A percentile compares a stretch with the other conserved stretches of the same genome.
Conservation (phyloP, 2,329 filamentous ascomycete genomes). For the Botryotinia calthae region DNA sequence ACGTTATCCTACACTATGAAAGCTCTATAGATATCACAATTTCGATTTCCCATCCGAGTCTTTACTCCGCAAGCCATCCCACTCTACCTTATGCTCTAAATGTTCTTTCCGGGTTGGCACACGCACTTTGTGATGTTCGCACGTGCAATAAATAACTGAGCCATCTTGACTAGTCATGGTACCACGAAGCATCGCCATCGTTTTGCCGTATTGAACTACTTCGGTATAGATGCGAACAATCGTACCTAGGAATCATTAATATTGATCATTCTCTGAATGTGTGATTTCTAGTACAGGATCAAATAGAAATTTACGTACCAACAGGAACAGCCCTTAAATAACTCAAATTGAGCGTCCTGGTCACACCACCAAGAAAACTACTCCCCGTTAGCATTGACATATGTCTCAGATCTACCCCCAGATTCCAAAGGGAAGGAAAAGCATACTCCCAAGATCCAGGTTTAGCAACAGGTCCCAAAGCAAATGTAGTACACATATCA, state of each 20-base stretch:
- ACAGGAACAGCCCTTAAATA: constrained; percentile 50
- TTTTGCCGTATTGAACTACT: constrained; percentile 47
- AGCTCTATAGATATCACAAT: constrained; percentile 37
- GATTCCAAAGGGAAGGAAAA: not conserved
- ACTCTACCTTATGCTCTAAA: constrained; percentile 41
- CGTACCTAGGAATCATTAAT: constrained; percentile 35
- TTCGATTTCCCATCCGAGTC: constrained; percentile 22
- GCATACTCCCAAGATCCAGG: constrained; percentile 50
- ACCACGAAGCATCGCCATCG: constrained; percentile 52
- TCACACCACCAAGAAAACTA: constrained; percentile 50
- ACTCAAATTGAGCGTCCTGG: constrained; percentile 49
- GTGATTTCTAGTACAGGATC: not conserved
- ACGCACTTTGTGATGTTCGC: constrained; percentile 53
- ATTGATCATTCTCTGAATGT: not conserved
- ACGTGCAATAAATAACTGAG: constrained; percentile 48
- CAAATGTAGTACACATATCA: constrained; percentile 53
- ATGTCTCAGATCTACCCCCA: not conserved
- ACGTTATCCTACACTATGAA: too few relatives aligned
- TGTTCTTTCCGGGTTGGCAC: constrained; percentile 44
- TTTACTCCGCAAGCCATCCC: constrained; percentile 40
- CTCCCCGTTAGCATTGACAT: not conserved
- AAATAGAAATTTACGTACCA: constrained; percentile 33
- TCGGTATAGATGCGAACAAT: constrained; percentile 45
- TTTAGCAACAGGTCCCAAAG: constrained; percentile 47
- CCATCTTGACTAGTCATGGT: constrained; percentile 50